Percentiles rank a stretch among this genome's conserved stretches.
These are phyloP conservation scores for Paramecium pentaurelia DNA, from an alignment of 73 alveolate genomes.

Conservation along the genomic window DNA sequence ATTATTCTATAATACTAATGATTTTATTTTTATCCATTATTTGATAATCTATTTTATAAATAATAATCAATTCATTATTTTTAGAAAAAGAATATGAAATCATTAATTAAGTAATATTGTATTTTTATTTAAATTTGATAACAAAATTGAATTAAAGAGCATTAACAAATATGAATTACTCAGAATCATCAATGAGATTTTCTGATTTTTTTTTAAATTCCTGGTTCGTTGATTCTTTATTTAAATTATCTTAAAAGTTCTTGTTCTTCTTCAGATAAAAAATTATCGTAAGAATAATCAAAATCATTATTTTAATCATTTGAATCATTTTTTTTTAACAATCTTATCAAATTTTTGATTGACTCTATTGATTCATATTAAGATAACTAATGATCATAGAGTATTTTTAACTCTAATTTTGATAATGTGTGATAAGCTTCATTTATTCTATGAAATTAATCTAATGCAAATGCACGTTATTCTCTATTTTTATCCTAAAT, in stretches of 20 bases:
- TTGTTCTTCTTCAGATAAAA: neutral
- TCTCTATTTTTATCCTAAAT: conserved; percentile 35
- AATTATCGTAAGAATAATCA: neutral
- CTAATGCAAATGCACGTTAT: conserved; percentile 7
- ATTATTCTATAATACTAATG: neutral
- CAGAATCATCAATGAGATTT: neutral
- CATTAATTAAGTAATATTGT: neutral
- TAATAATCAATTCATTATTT: no score
- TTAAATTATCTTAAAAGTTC: neutral
- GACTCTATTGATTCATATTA: neutral
- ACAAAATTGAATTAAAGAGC: neutral
- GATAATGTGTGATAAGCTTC: conserved; percentile 38
- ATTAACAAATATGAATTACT: neutral
- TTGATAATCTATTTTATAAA: neutral
- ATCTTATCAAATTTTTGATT: neutral
- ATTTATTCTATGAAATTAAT: neutral
- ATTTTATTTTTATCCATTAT: neutral
- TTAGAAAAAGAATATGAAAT: neutral
- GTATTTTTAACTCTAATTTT: neutral
- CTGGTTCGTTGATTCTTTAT: neutral
- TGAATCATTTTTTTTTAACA: neutral
- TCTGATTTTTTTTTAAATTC: neutral
- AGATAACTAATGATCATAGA: neutral
- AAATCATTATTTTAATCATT: neutral
- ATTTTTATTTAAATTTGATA: neutral